Conservation (phyloP, 2,329 filamentous ascomycete genomes). For the Cryphonectria naterciae region DNA sequence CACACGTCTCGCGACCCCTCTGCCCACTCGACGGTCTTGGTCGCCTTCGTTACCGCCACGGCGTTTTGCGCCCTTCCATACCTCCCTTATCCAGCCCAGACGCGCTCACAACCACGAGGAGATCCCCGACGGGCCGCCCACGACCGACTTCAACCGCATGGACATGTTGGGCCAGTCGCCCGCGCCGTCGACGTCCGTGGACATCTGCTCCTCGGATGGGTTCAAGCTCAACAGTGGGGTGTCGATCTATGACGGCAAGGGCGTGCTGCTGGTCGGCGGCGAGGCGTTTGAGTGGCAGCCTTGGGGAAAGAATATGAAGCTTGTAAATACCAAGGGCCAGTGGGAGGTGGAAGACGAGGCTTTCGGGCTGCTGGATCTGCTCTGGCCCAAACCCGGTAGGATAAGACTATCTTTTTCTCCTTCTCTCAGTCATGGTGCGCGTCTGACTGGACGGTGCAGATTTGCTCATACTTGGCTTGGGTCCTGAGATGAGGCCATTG, state of each 20-base stretch:
- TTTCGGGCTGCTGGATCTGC: constrained; percentile 75
- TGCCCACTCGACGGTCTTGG: neutral
- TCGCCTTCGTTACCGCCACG: neutral
- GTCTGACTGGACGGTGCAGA: constrained; percentile 54
- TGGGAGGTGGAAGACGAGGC: constrained; percentile 73
- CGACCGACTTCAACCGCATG: constrained; percentile 71
- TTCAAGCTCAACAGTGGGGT: constrained; percentile 86
- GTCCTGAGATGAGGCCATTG: constrained; percentile 74
- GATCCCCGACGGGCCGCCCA: constrained; percentile 40
- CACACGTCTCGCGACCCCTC: neutral
- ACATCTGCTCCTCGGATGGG: constrained; percentile 79
- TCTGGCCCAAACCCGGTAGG: constrained; percentile 87
- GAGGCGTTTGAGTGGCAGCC: constrained; percentile 90
- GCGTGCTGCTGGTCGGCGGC: constrained; percentile 79
- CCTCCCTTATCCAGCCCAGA: neutral
- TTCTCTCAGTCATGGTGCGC: neutral
- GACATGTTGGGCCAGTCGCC: constrained; percentile 80
- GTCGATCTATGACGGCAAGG: constrained; percentile 69
- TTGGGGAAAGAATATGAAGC: constrained; percentile 59
- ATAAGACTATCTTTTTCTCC: constrained; percentile 38
- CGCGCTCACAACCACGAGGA: constrained; percentile 35
- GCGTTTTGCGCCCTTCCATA: constrained; percentile 26
- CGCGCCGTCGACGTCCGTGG: constrained; percentile 78
- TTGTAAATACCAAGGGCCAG: constrained; percentile 79
- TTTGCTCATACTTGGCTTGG: constrained; percentile 86